Conservation (phyloP, 768 basidiomycete genomes). For the Lentinula boryana region DNA sequence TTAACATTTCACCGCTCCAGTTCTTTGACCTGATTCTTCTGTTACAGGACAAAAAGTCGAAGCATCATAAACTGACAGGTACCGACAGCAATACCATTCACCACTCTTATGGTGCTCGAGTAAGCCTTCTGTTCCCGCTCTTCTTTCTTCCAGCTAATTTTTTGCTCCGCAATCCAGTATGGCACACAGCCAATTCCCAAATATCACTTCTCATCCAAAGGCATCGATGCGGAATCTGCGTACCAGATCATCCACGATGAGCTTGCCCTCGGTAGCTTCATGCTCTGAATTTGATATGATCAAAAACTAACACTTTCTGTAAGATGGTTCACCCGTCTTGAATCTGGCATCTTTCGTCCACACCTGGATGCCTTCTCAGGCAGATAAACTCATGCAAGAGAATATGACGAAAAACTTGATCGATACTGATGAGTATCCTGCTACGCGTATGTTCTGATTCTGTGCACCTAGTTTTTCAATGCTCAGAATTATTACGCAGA, state of each 20-base stretch:
- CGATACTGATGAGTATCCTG: slow-evolving; percentile 61
- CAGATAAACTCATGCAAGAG: slow-evolving; percentile 26
- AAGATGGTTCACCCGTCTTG: slow-evolving; percentile 53
- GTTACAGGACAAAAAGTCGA: slow-evolving; percentile 39
- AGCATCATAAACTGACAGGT: slow-evolving; percentile 29
- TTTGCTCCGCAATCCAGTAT: slow-evolving; percentile 24
- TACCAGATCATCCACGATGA: slow-evolving; percentile 58
- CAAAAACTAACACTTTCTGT: slow-evolving; percentile 36
- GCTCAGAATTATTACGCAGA: slow-evolving; percentile 20
- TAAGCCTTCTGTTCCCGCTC: background rate
- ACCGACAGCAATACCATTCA: slow-evolving; percentile 23
- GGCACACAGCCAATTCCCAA: slow-evolving; percentile 67
- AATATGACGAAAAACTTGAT: slow-evolving; percentile 66
- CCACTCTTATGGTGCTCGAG: slow-evolving; percentile 51
- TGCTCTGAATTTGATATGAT: slow-evolving; percentile 16
- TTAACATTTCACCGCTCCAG: background rate
- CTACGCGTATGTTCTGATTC: slow-evolving; percentile 38
- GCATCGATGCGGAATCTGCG: slow-evolving; percentile 48
- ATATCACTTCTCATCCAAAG: slow-evolving; percentile 48
- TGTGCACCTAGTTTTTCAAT: background rate
- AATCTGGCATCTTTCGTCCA: slow-evolving; percentile 61
- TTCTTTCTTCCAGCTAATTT: background rate
- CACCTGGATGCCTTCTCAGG: slow-evolving; percentile 53
- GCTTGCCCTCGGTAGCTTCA: slow-evolving; percentile 55
- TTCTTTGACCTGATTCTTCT: slow-evolving; percentile 3